A percentile compares a stretch with the other conserved stretches of the same genome.
phyloP scores from a whole-genome alignment of 768 basidiomycete species.

The Lactarius akahatsu region DNA sequence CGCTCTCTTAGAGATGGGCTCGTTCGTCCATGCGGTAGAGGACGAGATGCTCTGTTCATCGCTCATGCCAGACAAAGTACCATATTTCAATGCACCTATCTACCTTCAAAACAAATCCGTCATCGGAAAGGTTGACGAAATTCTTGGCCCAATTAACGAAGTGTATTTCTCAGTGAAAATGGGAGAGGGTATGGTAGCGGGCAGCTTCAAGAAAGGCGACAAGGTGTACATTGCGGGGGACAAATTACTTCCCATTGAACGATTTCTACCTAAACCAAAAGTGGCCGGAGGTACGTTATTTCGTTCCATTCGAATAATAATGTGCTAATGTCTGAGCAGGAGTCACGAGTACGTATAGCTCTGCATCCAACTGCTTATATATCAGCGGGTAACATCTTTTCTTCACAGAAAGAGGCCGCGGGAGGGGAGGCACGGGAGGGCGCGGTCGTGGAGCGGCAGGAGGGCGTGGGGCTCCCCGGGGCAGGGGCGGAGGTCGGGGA shows the following conservation, averaged over 20 bases:
- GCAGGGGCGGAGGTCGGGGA: constrained; percentile 40
- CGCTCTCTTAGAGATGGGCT: constrained; percentile 73
- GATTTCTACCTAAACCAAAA: constrained; percentile 97
- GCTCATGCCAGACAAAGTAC: constrained; percentile 83
- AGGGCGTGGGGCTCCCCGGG: constrained; percentile 34
- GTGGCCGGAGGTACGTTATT: constrained; percentile 55
- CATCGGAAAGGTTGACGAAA: constrained; percentile 98
- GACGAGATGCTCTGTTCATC: constrained; percentile 97
- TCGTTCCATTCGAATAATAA: constrained; percentile 7
- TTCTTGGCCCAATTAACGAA: constrained; percentile 98
- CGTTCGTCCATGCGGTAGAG: constrained; percentile 93
- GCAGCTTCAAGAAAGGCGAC: constrained; percentile 95
- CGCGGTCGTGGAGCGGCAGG: constrained; percentile 32
- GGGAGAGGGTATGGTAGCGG: constrained; percentile 92
- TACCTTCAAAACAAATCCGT: constrained; percentile 95
- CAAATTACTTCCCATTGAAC: constrained; percentile 92
- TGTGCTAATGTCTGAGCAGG: constrained; percentile 34
- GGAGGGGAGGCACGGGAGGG: constrained; percentile 35
- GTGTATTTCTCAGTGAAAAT: constrained; percentile 98
- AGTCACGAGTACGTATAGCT: constrained; percentile 35
- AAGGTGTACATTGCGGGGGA: constrained; percentile 98
- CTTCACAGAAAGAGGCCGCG: constrained; percentile 41
- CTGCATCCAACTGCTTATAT: constrained; percentile 16
- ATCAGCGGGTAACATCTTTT: constrained; percentile 36
- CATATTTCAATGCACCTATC: constrained; percentile 98